Evolutionary conservation across 1,284 basidiomycete species (phyloP), one percentile per base, ranked within the genome.

Genomic region (Tranzscheliella williamsii): DNA sequence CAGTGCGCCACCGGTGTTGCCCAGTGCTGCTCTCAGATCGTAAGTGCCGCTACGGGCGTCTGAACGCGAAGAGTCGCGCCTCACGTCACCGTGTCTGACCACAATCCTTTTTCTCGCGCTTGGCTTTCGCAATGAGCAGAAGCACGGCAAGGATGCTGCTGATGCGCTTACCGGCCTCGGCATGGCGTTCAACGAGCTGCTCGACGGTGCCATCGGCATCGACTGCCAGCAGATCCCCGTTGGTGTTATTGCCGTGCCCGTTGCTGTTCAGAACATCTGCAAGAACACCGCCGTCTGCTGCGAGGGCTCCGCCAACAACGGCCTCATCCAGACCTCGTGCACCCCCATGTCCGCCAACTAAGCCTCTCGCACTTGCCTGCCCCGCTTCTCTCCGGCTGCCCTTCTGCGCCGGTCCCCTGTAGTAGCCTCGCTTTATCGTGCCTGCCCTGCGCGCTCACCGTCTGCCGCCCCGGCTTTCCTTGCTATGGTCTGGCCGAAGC

Each of bases 281-380:
- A 67, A 66, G 52, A 50, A 46, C 42, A 57, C 51, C 21, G 38
- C 63, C 17, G 52, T 66, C 20, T 68, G 61, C 48, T 65, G 65
- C 27, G 29, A 50, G 31, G 62, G 62, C 21, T 35, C 33, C n/a
- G 61, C 50, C 39, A 54, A 65, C 51, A 68, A 68, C 49, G 65
- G 65, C n/a, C 39, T 68, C n/a, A 16, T 68, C 33, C 65, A 65
- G 54, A 56, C 56, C 38, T 60, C 50, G 24, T 68, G 65, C 61
- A 66, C 62, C 31, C 55, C 61, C 38, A 29, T 68, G 47, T 45
- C 52, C 22, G 22, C 55, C 58, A 65, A 65, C 64, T 67, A 61
- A 67, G 43, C 34, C 15, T 38, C 5, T 8, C 27, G 11, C n/a
- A 29, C n/a, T n/a, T 11, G 11, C n/a, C 9, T 11, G 9, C n/a